Base-by-base conservation (phyloP, 768 basidiomycete species). In the Heimioporus sp. region DNA sequence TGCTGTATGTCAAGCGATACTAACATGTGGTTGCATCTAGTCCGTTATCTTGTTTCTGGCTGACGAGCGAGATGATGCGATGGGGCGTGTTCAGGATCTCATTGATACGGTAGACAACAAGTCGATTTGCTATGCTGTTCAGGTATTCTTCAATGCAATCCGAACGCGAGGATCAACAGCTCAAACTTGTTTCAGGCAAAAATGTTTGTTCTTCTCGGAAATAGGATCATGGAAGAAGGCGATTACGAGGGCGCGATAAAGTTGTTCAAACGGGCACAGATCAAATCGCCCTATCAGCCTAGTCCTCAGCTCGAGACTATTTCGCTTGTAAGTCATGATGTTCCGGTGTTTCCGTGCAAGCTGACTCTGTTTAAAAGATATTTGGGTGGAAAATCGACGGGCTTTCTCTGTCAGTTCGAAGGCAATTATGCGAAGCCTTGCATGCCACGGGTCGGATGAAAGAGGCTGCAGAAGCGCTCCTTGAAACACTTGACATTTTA, bases 351-450 rank as follows among this genome's bases (percentile, higher is more conserved):
- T 4, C 30, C 16, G 46, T 37, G 12, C 21, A 19, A 15, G 38
- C 43, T 55, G 10, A 57, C 16, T 16, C 1, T 8, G n/a, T 28
- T 32, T 16, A 37, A 50, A 41, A 58, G 58, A 21, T 60, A 30
- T 60, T 56, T 45, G 53, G 48, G 17, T 60, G 59, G 59, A 28
- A 45, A 32, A 48, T 56, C 4, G 54, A 53, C 0, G 48, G 41
- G 20, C 49, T 59, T 43, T 48, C 45, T 15, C 17, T 58, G 30
- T 49, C 46, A 5, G 35, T 45, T 13, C 41, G 46, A 36, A 49
- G 51, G 32, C 45, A 50, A 24, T 28, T 58, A 17, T 58, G 57
- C n/a, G 57, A 58, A 47, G 50, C 45, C 2, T 44, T 58, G 10
- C 40, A 56, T 31, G 48, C 51, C 20, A 57, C 34, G 0, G 51